A percentile compares a stretch with the other conserved stretches of the same genome.
Evolutionary conservation across 768 basidiomycete species (phyloP).

Genomic region (Strobilomyces echinocephalus): DNA sequence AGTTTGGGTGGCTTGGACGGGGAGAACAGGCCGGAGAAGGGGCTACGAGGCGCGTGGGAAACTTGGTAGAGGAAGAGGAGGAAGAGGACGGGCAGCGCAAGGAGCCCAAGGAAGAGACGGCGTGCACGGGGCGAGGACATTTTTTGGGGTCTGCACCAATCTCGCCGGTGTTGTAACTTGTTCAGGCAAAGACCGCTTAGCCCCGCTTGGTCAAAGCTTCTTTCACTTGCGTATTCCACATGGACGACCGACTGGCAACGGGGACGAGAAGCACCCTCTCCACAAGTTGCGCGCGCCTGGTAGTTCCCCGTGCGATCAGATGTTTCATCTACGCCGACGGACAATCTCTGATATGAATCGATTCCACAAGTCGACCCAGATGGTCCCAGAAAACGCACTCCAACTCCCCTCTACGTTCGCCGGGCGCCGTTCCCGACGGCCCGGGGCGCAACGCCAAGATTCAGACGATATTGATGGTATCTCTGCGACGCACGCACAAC

Average conservation of each 20-base stretch:
- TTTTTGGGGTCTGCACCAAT: neutral
- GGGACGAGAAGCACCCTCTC: too few species aligned
- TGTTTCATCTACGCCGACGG: neutral
- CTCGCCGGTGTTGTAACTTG: too few species aligned
- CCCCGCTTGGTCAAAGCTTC: too few species aligned
- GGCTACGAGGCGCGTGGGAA: slow-evolving; percentile 20
- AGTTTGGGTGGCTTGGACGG: slow-evolving; percentile 37
- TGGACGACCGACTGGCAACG: too few species aligned
- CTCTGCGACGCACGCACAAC: too few species aligned
- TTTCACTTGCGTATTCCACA: too few species aligned
- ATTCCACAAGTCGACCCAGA: too few species aligned
- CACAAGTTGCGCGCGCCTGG: too few species aligned
- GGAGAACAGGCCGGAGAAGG: slow-evolving; percentile 30
- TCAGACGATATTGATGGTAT: neutral
- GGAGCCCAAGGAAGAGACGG: slow-evolving; percentile 38
- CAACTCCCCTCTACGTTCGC: neutral
- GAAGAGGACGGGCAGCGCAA: slow-evolving; percentile 33
- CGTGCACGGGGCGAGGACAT: slow-evolving; percentile 37
- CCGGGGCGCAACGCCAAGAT: neutral
- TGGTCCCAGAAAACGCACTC: neutral
- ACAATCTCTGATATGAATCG: neutral
- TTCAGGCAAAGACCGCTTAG: too few species aligned
- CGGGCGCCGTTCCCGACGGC: neutral
- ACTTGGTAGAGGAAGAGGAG: slow-evolving; percentile 39
- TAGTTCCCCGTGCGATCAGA: too few species aligned